These are phyloP conservation scores for Aspergillus sp. DNA, from an alignment of 2,329 filamentous ascomycete species.

Conservation along the genomic window DNA sequence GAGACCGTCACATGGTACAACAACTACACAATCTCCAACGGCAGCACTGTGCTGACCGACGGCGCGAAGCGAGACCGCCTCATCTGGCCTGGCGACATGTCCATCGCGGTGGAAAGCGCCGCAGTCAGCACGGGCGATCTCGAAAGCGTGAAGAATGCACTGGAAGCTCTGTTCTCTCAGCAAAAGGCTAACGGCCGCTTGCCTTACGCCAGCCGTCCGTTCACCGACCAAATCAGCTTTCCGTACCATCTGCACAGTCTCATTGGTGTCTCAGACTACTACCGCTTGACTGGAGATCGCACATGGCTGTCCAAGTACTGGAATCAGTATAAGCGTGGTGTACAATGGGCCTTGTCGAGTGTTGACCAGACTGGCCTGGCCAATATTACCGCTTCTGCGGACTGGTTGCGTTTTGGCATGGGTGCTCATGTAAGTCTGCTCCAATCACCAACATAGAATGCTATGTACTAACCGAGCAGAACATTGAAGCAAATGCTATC, in stretches of 20 bases:
- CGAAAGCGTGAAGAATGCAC: conserved; percentile 43
- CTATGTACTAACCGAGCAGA: conserved; percentile 5
- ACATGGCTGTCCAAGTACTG: conserved; percentile 38
- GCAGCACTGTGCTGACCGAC: conserved; percentile 31
- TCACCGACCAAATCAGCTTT: conserved; percentile 36
- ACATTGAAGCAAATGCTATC: conserved; percentile 38
- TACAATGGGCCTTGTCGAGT: conserved; percentile 36
- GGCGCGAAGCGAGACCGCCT: conserved; percentile 37
- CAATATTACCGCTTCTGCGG: conserved; percentile 39
- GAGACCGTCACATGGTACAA: conserved; percentile 23
- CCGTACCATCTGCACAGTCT: conserved; percentile 52
- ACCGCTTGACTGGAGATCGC: conserved; percentile 37
- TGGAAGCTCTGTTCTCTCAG: conserved; percentile 43
- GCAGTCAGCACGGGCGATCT: conserved; percentile 51
- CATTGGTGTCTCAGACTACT: conserved; percentile 41
- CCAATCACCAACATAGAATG: neutral
- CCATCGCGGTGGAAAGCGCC: conserved; percentile 49
- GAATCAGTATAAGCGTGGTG: conserved; percentile 37
- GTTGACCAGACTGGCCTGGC: conserved; percentile 41
- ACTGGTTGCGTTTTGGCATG: conserved; percentile 48
- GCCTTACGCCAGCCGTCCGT: conserved; percentile 47
- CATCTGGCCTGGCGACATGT: conserved; percentile 58
- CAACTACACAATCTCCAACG: conserved; percentile 23
- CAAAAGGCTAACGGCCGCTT: conserved; percentile 42
- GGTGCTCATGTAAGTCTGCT: conserved; percentile 35